These are phyloP conservation scores for Scutellaria minor DNA, from an alignment of 257 asterid species.

Conservation along the genomic window DNA sequence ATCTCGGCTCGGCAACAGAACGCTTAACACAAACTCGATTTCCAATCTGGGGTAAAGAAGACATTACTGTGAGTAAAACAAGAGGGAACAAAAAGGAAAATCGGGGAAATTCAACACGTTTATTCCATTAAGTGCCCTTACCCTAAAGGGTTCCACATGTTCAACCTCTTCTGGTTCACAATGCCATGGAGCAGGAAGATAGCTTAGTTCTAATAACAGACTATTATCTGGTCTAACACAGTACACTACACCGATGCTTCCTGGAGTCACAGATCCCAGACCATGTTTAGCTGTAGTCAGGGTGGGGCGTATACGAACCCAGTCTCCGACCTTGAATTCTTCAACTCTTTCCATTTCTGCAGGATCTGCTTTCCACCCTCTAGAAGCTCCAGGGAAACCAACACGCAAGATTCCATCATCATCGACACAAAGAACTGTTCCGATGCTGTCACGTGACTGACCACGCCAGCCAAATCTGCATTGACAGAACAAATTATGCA, in stretches of 20 bases:
- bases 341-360: slow-evolving; percentile 99
- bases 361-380: slow-evolving; percentile 99
- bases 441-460: slow-evolving; percentile 89
- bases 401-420: slow-evolving; percentile 98
- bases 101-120: slow-evolving; percentile 16
- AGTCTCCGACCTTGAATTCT: slow-evolving; percentile 96
- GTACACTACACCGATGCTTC: slow-evolving; percentile 90
- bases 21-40: slow-evolving; percentile 98
- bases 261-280: slow-evolving; percentile 94
- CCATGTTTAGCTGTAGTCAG: slow-evolving; percentile 97
- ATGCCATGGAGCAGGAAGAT: slow-evolving; percentile 98
- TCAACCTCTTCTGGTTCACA: slow-evolving; percentile 99
- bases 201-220: slow-evolving; percentile 80
- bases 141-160: slow-evolving; percentile 94
- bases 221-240: slow-evolving; percentile 92
- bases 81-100: slow-evolving; percentile 16
- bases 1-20: slow-evolving; percentile 98
- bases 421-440: slow-evolving; percentile 96
- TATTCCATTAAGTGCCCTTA: slow-evolving; percentile 41
- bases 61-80: slow-evolving; percentile 27
- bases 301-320: slow-evolving; percentile 98
- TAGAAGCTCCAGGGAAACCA: slow-evolving; percentile 99
- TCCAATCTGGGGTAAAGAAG: slow-evolving; percentile 63
- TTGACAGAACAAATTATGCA: slow-evolving; percentile 31
- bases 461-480: slow-evolving; percentile 98